Evolutionary conservation across 2,329 filamentous ascomycete genomes (phyloP), one percentile per base, ranked within the genome.

Genomic region (Alternaria solani): DNA sequence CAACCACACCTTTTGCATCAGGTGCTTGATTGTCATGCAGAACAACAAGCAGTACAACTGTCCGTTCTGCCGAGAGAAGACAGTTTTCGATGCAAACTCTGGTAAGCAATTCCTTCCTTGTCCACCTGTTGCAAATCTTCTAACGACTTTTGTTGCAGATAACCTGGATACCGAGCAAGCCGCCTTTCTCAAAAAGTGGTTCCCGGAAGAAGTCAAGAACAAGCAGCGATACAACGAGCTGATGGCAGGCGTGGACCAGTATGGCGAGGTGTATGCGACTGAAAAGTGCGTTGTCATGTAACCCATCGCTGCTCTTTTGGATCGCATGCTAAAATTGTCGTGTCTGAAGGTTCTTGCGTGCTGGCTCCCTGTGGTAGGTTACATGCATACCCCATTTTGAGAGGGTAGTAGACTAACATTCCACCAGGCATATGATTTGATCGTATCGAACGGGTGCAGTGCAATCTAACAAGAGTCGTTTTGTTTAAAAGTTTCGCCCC

Each of bases 11-110:
- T 94, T 94, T 73, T 96, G 93, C 80, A 94, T 95, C 57, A 85
- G 91, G 3, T 96, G 93, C 74, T 84, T 94, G 49, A 88, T 96
- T 63, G 88, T 91, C 68, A 87, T 96, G 80, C 92, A 95, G 75
- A 87, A 88, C 46, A 86, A 87, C 39, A 83, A 85, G 61, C 88
- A 91, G 72, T 84, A 85, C 38, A 82, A 87, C 52, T 96, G 93
- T 72, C 92, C 93, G 0, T 81, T 95, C 55, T 96, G 93, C 75
- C 85, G 93, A 59, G 85, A 87, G 18, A 85, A 89, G 59, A 90
- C 89, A 0, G 87, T 96, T 11, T 84, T 92, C 81, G 81, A 85
- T 59, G 92, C 92, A 0, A 89, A 91, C 62, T 83, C 87, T 56
- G 84, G 87, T 87, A 81, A 81, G 83, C 63, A 46, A 46, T 11